Evolutionary conservation across 2,329 filamentous ascomycete species (phyloP).

Genomic region (Alternaria ventricosa): DNA sequence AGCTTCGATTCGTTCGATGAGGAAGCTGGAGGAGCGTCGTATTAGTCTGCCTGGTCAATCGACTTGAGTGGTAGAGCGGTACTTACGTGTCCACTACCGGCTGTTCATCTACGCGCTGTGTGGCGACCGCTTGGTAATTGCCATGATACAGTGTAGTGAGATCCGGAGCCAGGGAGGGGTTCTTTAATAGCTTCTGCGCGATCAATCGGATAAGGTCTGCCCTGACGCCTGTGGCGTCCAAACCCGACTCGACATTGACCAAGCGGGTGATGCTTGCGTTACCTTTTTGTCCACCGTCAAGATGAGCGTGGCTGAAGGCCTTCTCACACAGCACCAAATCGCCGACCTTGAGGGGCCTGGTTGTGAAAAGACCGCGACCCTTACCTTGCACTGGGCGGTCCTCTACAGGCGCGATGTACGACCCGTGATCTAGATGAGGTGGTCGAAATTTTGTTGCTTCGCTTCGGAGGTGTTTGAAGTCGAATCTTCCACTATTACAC

Average conservation of each 20-base stretch:
- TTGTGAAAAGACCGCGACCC: constrained; percentile 61
- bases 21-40: constrained; percentile 43
- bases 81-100: constrained; percentile 54
- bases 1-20: constrained; percentile 52
- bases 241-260: constrained; percentile 48
- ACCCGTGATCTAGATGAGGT: constrained; percentile 57
- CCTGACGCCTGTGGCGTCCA: constrained; percentile 47
- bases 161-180: constrained; percentile 40
- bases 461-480: constrained; percentile 40
- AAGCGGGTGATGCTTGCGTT: constrained; percentile 37
- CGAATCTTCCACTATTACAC: constrained; percentile 48
- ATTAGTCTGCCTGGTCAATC: not conserved
- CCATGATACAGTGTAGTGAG: constrained; percentile 50
- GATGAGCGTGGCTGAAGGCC: constrained; percentile 56
- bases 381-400: constrained; percentile 48
- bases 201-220: constrained; percentile 51
- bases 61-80: too few relatives aligned
- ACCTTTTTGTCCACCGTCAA: constrained; percentile 15
- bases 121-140: constrained; percentile 45
- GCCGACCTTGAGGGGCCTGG: constrained; percentile 47
- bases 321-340: constrained; percentile 57
- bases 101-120: constrained; percentile 39
- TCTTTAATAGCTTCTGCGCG: constrained; percentile 56
- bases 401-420: constrained; percentile 53
- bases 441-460: constrained; percentile 49